Evolutionary conservation across 2,329 filamentous ascomycete species (phyloP).

Genomic region (Fusarium zealandicum): DNA sequence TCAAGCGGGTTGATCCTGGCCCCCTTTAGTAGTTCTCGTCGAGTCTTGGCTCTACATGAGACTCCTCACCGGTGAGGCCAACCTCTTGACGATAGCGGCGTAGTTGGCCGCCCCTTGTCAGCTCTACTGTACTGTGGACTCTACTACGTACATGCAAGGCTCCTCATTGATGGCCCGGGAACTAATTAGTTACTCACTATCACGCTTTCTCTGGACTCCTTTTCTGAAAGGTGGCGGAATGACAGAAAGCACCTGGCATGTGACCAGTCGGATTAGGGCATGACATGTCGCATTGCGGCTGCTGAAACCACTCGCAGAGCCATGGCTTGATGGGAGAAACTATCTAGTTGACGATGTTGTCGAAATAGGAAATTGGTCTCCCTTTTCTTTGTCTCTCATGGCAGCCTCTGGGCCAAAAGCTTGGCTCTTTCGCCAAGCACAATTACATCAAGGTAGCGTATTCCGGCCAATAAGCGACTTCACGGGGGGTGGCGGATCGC

Average conservation of each 20-base stretch:
- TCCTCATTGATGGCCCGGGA: not conserved
- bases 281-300: not conserved
- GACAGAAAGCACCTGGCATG: constrained; percentile 1
- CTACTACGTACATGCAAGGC: not conserved
- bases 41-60: constrained; percentile 2
- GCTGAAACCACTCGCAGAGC: not conserved
- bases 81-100: constrained; percentile 1
- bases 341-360: not conserved
- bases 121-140: not conserved
- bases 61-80: constrained; percentile 10
- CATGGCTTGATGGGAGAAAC: not conserved
- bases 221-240: not conserved
- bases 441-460: too few species aligned
- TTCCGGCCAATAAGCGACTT: too few species aligned
- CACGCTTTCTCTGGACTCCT: not conserved
- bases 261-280: not conserved
- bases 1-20: not conserved
- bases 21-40: not conserved
- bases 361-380: not conserved
- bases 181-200: not conserved
- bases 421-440: too few species aligned
- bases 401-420: too few species aligned
- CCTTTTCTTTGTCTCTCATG: not conserved
- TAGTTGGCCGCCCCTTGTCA: not conserved
- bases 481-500: too few species aligned